These are phyloP conservation scores for Cephalotrichum gorgonifer DNA, from an alignment of 2,329 filamentous ascomycete genomes.

Conservation along the genomic window DNA sequence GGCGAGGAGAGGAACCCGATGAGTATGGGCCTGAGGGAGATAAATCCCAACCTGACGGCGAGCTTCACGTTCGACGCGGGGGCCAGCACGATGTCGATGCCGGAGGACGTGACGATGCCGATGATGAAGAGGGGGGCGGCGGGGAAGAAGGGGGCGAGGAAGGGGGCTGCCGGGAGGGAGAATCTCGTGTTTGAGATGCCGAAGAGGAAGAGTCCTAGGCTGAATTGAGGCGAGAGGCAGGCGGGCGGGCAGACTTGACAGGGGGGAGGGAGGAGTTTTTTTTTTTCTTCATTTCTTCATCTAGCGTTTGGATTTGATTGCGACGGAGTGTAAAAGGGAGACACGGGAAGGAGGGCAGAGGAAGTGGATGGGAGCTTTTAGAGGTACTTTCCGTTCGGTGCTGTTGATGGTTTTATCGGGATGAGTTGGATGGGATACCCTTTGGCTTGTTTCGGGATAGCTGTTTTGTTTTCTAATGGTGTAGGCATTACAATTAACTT, in stretches of 20 bases:
- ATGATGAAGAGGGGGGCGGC: slow-evolving; percentile 30
- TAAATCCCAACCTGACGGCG: slow-evolving; percentile 40
- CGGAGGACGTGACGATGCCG: slow-evolving; percentile 31
- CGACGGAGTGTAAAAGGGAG: no score
- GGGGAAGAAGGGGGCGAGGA: slow-evolving; percentile 21
- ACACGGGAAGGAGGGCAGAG: no score
- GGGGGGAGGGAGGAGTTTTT: slow-evolving; percentile 5
- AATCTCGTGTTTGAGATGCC: slow-evolving; percentile 23
- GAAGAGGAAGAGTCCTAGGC: slow-evolving; percentile 44
- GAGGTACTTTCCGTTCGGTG: no score
- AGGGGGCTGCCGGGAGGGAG: slow-evolving; percentile 41
- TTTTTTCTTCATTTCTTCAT: neutral
- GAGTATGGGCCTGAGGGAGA: slow-evolving; percentile 40
- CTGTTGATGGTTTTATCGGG: no score
- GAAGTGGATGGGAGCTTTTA: no score
- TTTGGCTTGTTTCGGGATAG: no score
- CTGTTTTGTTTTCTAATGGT: no score
- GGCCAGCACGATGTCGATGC: slow-evolving; percentile 28
- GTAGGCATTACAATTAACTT: no score
- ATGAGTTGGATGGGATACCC: no score
- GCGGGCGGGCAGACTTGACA: neutral
- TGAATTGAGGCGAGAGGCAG: slow-evolving; percentile 12
- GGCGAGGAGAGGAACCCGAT: slow-evolving; percentile 13
- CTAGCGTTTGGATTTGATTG: neutral
- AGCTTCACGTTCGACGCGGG: slow-evolving; percentile 32